Evolutionary conservation across 2,329 filamentous ascomycete genomes (phyloP).

Genomic region (Thermoascus crustaceus): DNA sequence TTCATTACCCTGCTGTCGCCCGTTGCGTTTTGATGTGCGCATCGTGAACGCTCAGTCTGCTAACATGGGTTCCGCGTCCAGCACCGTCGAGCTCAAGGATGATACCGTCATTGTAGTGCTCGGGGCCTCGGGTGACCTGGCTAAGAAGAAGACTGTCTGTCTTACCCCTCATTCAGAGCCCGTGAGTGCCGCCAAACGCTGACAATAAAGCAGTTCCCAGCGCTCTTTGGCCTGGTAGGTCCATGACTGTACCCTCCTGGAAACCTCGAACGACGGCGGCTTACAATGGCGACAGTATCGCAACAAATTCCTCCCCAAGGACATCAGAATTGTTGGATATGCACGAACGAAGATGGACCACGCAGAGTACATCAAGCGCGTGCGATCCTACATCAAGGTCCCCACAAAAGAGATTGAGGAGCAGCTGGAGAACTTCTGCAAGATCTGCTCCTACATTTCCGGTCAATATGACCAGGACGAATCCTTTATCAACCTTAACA

Average conservation of each 20-base stretch:
- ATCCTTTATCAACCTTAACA: conserved; percentile 76
- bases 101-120: conserved; percentile 96
- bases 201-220: conserved; percentile 63
- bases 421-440: conserved; percentile 83
- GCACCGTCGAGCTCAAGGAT: conserved; percentile 91
- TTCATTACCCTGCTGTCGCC: too few species aligned
- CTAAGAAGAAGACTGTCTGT: conserved; percentile 98
- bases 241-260: conserved; percentile 4
- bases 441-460: conserved; percentile 85
- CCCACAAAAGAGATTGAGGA: conserved; percentile 96
- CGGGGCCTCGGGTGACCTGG: conserved; percentile 92
- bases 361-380: conserved; percentile 84
- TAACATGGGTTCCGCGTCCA: conserved; percentile 42
- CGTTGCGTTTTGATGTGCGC: neutral
- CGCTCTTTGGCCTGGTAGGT: conserved; percentile 92
- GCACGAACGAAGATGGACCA: conserved; percentile 99
- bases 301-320: conserved; percentile 96
- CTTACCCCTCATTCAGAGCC: conserved; percentile 1
- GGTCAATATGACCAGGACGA: conserved; percentile 98
- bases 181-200: conserved; percentile 10
- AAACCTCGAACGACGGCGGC: conserved; percentile 5
- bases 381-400: conserved; percentile 98
- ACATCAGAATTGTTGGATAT: conserved; percentile 97
- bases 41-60: conserved; percentile 5
- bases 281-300: conserved; percentile 59